Evolutionary conservation across 208 protist genomes (phyloP), one percentile per base, ranked within the genome.

Genomic region (Blechomonas ayalai): DNA sequence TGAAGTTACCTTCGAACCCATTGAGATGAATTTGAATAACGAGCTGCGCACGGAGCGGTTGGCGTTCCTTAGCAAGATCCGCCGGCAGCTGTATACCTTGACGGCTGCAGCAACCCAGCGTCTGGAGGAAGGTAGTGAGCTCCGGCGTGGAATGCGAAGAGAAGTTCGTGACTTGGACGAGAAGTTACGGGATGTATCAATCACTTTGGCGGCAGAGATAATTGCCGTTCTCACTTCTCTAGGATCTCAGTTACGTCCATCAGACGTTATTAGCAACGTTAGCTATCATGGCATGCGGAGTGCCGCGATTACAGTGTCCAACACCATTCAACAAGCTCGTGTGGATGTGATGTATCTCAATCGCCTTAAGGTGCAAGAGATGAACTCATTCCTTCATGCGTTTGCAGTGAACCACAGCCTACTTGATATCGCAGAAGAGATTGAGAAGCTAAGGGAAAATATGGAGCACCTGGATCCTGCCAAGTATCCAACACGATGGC

Each of bases 391-490:
- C 43, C 29, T 73, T 19, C 41, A 44, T 27, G 60, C 46, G 3
- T 63, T 73, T 18, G 49, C 54, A 9, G 76, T 82, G 32, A 49
- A 59, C 50, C 53, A 35, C 19, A 63, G 59, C 37, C 51, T 82
- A 18, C 34, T 77, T 34, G 57, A 71, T 37, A 71, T 90, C 32
- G 59, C 69, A 4, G 28, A 50, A 19, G 68, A 82, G 33, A 18
- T 90, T 26, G 47, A 67, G 27, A 54, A 67, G 39, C 67, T 77
- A 20, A 73, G 68, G 35, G 39, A 65, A 18, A 18, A 34, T 25
- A 67, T 68, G 51, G 52, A 52, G 25, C 67, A 74, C 36, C 83
- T 85, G 44, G 70, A 90, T 34, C 54, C 44, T 0, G 55, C 39
- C 24, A 62, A 67, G 40, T 90, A 83, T 49, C 67, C 65, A 2